Base-by-base conservation (phyloP, 257 asterid genomes). In the Sherardia arvensis region DNA sequence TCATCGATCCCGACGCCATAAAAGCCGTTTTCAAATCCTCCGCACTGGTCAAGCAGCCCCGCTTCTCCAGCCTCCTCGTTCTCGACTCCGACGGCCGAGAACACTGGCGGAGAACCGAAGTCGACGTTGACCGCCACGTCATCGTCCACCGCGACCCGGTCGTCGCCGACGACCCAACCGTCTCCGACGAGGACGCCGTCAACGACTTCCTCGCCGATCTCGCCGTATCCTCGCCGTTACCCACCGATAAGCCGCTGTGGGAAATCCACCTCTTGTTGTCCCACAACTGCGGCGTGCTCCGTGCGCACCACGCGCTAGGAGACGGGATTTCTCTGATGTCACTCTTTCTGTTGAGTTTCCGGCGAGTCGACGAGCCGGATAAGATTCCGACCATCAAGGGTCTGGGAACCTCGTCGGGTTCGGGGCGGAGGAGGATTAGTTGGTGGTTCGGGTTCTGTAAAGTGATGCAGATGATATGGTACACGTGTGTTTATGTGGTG, bases 291-390 rank as follows among this genome's bases (percentile, higher is more conserved):
- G 71, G 58, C 7, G 82, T 88, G 1, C 60, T 85, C 67, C 90
- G 96, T 12, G 66, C 84, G 53, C 96, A 87, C 74, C 96, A 87
- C 80, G 84, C 91, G 71, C 81, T 88, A 1, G 96, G 96, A 21
- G 96, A 88, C 63, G 96, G 94, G 48, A 74, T 79, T 14, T 85
- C 96, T 2, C 10, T 81, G 14, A 74, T 85, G 86, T 79, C 95
- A n/a, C 27, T 87, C 80, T 71, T 87, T 25, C 59, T 85, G 43
- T 65, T 85, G 53, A 57, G 78, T 68, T 85, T 88, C 64, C 65
- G 94, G 77, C 78, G 68, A n/a, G 77, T 72, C 3, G 79, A 69
- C 18, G 87, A 80, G 23, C 86, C 94, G 26, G 15, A 59, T 49
- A 71, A 54, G 64, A n/a, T 7, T 51, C 86, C 87, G 40, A 49